These are phyloP conservation scores for Hymenoscyphus linearis DNA, from an alignment of 2,329 filamentous ascomycete genomes.

Conservation along the genomic window DNA sequence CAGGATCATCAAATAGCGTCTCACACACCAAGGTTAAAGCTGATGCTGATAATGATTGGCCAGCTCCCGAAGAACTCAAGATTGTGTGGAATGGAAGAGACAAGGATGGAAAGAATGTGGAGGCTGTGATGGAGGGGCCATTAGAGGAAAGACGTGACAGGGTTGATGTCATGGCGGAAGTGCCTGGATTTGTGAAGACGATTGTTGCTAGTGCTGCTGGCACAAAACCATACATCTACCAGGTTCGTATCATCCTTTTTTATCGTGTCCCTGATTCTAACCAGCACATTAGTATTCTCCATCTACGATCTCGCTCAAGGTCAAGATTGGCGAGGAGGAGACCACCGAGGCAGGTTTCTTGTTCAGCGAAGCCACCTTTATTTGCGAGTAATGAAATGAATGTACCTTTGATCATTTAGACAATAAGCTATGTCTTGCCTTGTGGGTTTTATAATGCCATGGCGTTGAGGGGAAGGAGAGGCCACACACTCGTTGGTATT, in stretches of 20 bases:
- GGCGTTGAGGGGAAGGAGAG: constrained; percentile 26
- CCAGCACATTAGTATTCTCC: constrained; percentile 58
- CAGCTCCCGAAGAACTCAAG: constrained; percentile 70
- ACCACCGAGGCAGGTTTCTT: constrained; percentile 71
- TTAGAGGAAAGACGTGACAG: constrained; percentile 70
- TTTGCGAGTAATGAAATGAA: constrained; percentile 50
- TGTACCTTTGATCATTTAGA: background rate
- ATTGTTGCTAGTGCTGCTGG: constrained; percentile 85
- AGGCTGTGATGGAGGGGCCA: constrained; percentile 62
- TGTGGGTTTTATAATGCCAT: constrained; percentile 13
- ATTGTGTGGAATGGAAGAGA: constrained; percentile 75
- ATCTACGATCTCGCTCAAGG: constrained; percentile 63
- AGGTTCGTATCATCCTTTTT: constrained; percentile 48
- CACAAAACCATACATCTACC: constrained; percentile 97
- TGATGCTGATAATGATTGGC: constrained; percentile 81
- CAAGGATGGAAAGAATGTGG: constrained; percentile 68
- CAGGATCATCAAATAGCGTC: constrained; percentile 58
- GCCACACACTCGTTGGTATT: constrained; percentile 27
- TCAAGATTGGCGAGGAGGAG: constrained; percentile 80
- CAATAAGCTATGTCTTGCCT: constrained; percentile 8
- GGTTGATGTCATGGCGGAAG: constrained; percentile 94
- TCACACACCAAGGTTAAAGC: constrained; percentile 64
- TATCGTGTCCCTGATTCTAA: constrained; percentile 21
- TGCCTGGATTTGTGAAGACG: constrained; percentile 91
- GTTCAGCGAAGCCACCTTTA: constrained; percentile 94